These are phyloP conservation scores for rapeseed (Brassica napus) DNA, from an alignment of 345 rosid species.

Conservation along the genomic window Da-Ae NC_063436.1:31883001-31883500, in stretches of 20 bases:
- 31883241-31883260: slow-evolving; percentile 38
- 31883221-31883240: slow-evolving; percentile 38
- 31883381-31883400: slow-evolving; percentile 33
- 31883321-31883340: slow-evolving; percentile 23
- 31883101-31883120: slow-evolving; percentile 6
- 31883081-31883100: slow-evolving; percentile 15
- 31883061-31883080: not conserved
- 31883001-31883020: not conserved
- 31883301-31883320: slow-evolving; percentile 20
- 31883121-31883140: slow-evolving; percentile 26
- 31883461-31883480: not conserved
- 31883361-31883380: slow-evolving; percentile 39
- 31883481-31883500: not conserved
- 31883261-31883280: slow-evolving; percentile 9
- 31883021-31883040: not conserved
- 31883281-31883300: not conserved
- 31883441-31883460: not conserved
- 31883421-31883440: not conserved
- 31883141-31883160: not conserved
- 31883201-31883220: slow-evolving; percentile 42
- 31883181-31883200: slow-evolving; percentile 15
- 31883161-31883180: slow-evolving; percentile 47
- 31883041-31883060: not conserved
- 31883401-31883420: slow-evolving; percentile 48
- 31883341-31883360: slow-evolving; percentile 31